These are phyloP conservation scores for Cladosporium sp. DNA, from an alignment of 2,329 filamentous ascomycete species.

Conservation along the genomic window DNA sequence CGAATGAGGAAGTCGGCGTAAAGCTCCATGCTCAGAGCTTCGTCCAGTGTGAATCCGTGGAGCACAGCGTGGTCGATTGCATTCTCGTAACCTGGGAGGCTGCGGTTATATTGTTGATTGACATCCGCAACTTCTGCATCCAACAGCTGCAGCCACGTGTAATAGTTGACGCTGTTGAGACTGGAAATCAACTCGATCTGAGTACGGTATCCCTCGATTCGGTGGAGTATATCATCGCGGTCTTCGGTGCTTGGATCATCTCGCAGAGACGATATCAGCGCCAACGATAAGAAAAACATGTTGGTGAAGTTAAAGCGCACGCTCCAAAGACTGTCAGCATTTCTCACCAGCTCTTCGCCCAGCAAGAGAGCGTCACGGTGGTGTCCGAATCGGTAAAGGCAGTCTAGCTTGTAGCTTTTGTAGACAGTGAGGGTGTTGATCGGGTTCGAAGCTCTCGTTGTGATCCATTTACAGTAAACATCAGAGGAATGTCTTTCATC, in stretches of 20 bases:
- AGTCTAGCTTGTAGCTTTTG: conserved; percentile 49
- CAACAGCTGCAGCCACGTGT: conserved; percentile 64
- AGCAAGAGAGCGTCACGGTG: conserved; percentile 39
- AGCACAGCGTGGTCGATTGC: conserved; percentile 68
- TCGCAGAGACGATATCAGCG: conserved; percentile 37
- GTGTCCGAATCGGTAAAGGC: conserved; percentile 42
- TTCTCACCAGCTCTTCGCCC: conserved; percentile 38
- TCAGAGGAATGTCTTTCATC: conserved; percentile 62
- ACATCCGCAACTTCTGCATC: conserved; percentile 64
- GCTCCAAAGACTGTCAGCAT: conserved; percentile 41
- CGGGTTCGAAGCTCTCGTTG: conserved; percentile 51
- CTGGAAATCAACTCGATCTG: conserved; percentile 61
- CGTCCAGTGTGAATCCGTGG: conserved; percentile 64
- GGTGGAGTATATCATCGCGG: conserved; percentile 47
- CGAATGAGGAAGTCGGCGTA: conserved; percentile 69
- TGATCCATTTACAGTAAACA: conserved; percentile 51
- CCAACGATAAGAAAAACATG: conserved; percentile 41
- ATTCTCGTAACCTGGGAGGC: conserved; percentile 64
- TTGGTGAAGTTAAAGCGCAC: conserved; percentile 40
- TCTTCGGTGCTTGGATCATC: conserved; percentile 35
- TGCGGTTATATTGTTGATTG: conserved; percentile 40
- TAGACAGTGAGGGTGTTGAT: conserved; percentile 65
- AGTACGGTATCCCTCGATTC: conserved; percentile 53
- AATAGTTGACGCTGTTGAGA: conserved; percentile 67
- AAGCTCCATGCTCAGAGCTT: conserved; percentile 68